A percentile compares a stretch with the other conserved stretches of the same genome.
phyloP scores from a whole-genome alignment of 2,329 filamentous ascomycete species.

The Talaromyces pinophilus region DNA sequence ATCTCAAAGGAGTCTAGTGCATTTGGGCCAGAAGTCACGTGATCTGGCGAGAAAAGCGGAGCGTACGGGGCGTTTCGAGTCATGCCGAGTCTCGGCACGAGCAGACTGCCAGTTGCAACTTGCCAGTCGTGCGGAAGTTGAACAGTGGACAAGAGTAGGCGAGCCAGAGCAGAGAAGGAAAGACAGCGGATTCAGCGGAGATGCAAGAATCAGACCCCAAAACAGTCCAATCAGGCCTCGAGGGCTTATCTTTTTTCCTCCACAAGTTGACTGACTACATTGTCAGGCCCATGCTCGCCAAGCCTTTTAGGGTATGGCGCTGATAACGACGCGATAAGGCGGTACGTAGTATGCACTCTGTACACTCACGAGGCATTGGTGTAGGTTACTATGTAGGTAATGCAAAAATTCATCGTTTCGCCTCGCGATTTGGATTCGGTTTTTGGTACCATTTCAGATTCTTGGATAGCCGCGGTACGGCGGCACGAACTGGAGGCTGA shows the following conservation, averaged over 20 bases:
- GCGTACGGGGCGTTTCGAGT: not conserved
- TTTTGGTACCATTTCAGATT: not conserved
- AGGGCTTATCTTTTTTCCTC: slow-evolving; percentile 6
- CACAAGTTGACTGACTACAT: not conserved
- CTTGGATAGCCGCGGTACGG: not conserved
- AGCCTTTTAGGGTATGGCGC: not conserved
- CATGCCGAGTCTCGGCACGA: not conserved
- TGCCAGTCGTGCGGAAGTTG: too few relatives aligned
- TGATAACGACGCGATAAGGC: not conserved
- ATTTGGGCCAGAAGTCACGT: not conserved
- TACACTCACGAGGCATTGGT: not conserved
- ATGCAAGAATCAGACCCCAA: not conserved
- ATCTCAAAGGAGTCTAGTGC: not conserved
- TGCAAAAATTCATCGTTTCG: not conserved
- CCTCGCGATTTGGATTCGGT: not conserved
- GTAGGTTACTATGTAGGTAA: not conserved
- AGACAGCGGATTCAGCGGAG: not conserved
- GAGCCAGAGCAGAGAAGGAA: not conserved
- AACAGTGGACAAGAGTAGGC: not conserved
- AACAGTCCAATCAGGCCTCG: not conserved
- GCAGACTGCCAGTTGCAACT: not conserved
- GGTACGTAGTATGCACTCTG: not conserved
- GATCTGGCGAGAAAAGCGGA: not conserved
- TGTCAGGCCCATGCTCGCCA: slow-evolving; percentile 2
- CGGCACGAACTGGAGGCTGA: not conserved